A percentile compares a stretch with the other conserved stretches of the same genome.
These are phyloP conservation scores for Rhinocladiella similis DNA, from an alignment of 2,329 filamentous ascomycete genomes.

Conservation along the genomic window DNA sequence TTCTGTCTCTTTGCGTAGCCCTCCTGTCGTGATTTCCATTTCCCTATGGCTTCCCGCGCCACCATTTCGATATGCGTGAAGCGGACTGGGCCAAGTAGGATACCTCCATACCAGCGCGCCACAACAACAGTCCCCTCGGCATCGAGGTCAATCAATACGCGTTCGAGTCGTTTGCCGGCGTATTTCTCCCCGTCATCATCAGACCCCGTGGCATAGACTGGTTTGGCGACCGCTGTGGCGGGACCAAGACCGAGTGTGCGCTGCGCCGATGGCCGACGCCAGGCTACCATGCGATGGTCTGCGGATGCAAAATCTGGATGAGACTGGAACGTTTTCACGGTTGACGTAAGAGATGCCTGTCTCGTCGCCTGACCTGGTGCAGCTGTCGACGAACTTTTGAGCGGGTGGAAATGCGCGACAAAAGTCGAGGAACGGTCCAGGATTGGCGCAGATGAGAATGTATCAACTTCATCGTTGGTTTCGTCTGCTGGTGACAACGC, in stretches of 20 bases:
- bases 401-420: conserved; percentile 50
- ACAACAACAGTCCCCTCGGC: conserved; percentile 52
- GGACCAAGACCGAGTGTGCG: conserved; percentile 36
- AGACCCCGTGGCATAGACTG: conserved; percentile 44
- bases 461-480: conserved; percentile 17
- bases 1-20: conserved; percentile 36
- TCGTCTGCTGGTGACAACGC: conserved; percentile 1
- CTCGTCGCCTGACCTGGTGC: not conserved
- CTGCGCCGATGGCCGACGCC: conserved; percentile 50
- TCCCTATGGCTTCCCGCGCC: conserved; percentile 49
- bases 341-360: conserved; percentile 34
- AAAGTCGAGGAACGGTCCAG: conserved; percentile 54
- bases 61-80: conserved; percentile 55
- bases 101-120: conserved; percentile 56
- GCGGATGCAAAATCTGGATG: conserved; percentile 47
- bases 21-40: conserved; percentile 35
- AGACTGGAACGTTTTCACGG: conserved; percentile 40
- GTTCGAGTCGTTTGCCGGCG: conserved; percentile 49
- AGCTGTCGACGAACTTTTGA: conserved; percentile 1
- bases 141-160: conserved; percentile 46
- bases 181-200: conserved; percentile 58
- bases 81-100: conserved; percentile 53
- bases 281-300: conserved; percentile 53
- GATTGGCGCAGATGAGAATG: conserved; percentile 48
- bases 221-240: conserved; percentile 27